phyloP scores from a whole-genome alignment of 805 yeast species.

The Candida insectorum region DNA sequence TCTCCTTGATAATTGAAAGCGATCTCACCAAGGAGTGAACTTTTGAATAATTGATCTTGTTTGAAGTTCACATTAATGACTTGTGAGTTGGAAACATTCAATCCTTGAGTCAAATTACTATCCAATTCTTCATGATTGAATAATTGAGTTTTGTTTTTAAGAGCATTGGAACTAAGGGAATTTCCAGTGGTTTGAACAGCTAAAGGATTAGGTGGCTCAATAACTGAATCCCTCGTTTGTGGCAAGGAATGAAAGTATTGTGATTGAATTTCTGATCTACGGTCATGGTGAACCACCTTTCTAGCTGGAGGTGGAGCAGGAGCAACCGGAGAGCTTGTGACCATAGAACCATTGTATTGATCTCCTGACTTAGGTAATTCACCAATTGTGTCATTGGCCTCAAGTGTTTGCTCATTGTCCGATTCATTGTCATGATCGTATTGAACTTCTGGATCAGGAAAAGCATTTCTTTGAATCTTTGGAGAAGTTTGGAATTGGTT shows the following conservation, averaged over 20 bases:
- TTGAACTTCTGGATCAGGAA: conserved; percentile 14
- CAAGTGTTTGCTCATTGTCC: conserved; percentile 9
- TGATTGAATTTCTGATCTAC: conserved; percentile 30
- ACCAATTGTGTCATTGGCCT: conserved; percentile 17
- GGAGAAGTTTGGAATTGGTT: conserved; percentile 30
- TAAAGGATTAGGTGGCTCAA: conserved; percentile 20
- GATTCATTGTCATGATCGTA: background rate
- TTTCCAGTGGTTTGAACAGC: conserved; percentile 37
- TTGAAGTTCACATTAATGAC: conserved; percentile 69
- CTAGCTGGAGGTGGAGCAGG: conserved; percentile 62
- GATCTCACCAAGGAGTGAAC: conserved; percentile 78
- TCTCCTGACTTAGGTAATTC: conserved; percentile 8
- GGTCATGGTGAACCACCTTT: conserved; percentile 39
- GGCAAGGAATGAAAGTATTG: conserved; percentile 46
- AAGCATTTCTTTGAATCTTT: conserved; percentile 11
- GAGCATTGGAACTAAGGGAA: conserved; percentile 15
- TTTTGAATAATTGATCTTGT: conserved; percentile 58
- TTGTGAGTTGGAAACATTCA: conserved; percentile 85
- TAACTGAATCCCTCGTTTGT: conserved; percentile 31
- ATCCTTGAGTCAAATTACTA: conserved; percentile 50
- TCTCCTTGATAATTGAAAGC: conserved; percentile 60
- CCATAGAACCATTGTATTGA: background rate
- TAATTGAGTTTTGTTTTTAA: conserved; percentile 16
- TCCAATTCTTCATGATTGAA: conserved; percentile 15
- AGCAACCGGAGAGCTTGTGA: conserved; percentile 13